Evolutionary conservation across 163 green algal genomes (phyloP).

Genomic region (Chlorella variabilis): DNA sequence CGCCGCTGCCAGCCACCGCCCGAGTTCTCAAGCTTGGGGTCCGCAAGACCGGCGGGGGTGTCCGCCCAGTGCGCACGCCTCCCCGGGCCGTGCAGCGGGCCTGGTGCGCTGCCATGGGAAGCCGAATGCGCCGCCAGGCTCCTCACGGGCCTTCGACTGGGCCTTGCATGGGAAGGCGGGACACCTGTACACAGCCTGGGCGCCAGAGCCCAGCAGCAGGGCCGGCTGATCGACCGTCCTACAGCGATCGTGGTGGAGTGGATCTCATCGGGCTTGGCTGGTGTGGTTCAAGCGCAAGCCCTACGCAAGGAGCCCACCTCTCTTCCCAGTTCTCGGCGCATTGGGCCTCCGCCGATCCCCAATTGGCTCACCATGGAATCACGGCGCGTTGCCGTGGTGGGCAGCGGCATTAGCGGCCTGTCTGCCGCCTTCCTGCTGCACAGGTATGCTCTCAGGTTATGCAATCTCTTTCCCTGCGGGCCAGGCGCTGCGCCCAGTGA

Average conservation of each 20-base stretch:
- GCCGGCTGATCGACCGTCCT: no score
- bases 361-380: neutral
- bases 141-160: no score
- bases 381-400: constrained; percentile 80
- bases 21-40: neutral
- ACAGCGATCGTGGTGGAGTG: no score
- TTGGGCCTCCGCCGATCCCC: neutral
- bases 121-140: no score
- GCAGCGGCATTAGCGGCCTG: constrained; percentile 86
- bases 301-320: neutral
- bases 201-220: no score
- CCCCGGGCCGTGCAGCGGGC: neutral
- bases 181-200: no score
- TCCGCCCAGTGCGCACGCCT: neutral
- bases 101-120: neutral
- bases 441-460: constrained; percentile 52
- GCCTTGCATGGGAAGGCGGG: no score
- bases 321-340: neutral
- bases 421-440: constrained; percentile 85
- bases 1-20: no score
- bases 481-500: no score
- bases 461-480: no score
- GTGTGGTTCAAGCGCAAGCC: neutral
- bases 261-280: neutral
- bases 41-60: neutral